Evolutionary conservation across 1,139 yeast species (phyloP), one percentile per base, ranked within the genome.

Genomic region (Lodderomyces elongisporus): DNA sequence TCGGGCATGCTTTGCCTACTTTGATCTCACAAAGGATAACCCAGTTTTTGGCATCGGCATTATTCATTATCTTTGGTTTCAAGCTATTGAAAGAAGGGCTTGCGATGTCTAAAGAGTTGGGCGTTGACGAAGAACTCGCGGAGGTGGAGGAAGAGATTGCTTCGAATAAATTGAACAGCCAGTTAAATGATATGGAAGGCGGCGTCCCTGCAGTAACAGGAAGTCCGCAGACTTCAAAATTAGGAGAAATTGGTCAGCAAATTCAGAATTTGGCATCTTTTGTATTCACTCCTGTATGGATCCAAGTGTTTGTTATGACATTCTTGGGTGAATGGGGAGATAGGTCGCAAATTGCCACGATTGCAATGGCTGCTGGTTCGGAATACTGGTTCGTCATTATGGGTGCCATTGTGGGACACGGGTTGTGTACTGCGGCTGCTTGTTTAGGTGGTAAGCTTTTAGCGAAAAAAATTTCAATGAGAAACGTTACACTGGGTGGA

Each of bases 261-360:
- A 30, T 79, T 25, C 58, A 62, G 28, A 71, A 77, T 45, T 65
- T 82, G 41, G 77, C 80, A 3, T 60, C 77, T 3, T 74, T 79
- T 40, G 62, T 88, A 12, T 66, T 91, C 34, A 83, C 95, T 4
- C 98, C 98, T 2, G 65, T 80, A 12, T 91, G 95, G 89, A 83
- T 89, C 46, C 96, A 91, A 62, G 93, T 91, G 4, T 91, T 91
- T 55, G 79, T 81, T 35, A 89, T 93, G 97, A 87, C 96, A 2
- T 93, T 93, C 56, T 66, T 91, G 37, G 98, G 96, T 38, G 99
- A 91, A 64, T 88, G 97, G 95, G 99, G 99, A 32, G 99, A 91
- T 58, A 79, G 98, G 51, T 88, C 96, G 10, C 99, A 91, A 62
- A 87, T 91, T 35, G 96, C 97, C 25, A 93, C 96, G 27, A 88